phyloP scores from a whole-genome alignment of 495 filamentous ascomycete genomes.

The Penicillium pancosmium region DNA sequence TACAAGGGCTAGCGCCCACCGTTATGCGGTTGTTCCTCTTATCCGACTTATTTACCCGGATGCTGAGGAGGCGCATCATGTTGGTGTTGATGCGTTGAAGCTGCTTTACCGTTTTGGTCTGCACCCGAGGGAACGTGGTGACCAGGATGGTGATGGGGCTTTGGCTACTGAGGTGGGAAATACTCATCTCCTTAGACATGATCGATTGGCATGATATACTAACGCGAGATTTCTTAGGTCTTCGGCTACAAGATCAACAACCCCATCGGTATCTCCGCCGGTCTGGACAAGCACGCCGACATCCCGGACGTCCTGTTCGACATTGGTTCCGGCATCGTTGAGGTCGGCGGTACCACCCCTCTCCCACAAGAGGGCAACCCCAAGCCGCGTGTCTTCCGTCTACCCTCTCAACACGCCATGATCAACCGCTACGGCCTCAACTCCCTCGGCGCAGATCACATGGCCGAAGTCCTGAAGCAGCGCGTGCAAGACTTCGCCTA shows the following conservation, averaged over 20 bases:
- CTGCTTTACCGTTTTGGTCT: constrained; percentile 57
- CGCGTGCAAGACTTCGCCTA: constrained; percentile 77
- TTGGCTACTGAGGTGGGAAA: constrained; percentile 52
- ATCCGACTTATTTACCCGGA: constrained; percentile 74
- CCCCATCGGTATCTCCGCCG: constrained; percentile 89
- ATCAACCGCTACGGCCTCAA: constrained; percentile 95
- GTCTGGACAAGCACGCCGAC: constrained; percentile 91
- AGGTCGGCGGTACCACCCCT: constrained; percentile 89
- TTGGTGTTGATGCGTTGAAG: constrained; percentile 66
- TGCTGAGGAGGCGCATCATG: constrained; percentile 88
- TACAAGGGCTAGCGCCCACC: constrained; percentile 83
- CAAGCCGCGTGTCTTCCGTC: constrained; percentile 82
- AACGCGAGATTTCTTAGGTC: constrained; percentile 46
- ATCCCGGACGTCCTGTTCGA: constrained; percentile 81
- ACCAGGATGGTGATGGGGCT: constrained; percentile 52
- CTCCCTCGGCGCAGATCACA: constrained; percentile 82
- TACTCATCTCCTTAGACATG: neutral
- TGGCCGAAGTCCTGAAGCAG: constrained; percentile 77
- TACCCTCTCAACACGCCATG: constrained; percentile 78
- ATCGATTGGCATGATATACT: constrained; percentile 5
- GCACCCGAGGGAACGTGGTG: constrained; percentile 73
- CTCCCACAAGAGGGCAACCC: constrained; percentile 84
- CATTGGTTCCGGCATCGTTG: constrained; percentile 79
- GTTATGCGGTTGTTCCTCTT: constrained; percentile 74
- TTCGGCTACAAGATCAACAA: constrained; percentile 80